Percentiles rank a stretch among this genome's conserved stretches.
Evolutionary conservation across 1,139 yeast genomes (phyloP).

Genomic region (Kodamaea sp.): DNA sequence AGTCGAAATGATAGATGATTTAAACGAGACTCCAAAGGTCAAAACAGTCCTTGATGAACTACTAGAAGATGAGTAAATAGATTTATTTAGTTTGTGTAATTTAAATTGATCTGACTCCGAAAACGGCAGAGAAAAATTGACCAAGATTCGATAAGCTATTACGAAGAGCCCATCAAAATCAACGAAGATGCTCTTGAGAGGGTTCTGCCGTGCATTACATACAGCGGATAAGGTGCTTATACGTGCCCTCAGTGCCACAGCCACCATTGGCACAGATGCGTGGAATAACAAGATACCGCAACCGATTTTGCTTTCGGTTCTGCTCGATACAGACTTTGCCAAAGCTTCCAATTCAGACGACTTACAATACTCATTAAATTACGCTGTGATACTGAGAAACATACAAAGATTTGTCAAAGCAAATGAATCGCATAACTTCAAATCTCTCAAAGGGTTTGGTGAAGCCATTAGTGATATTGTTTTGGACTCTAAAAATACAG

Average conservation of each 20-base stretch:
- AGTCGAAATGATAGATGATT: constrained; percentile 30
- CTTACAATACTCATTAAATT: constrained; percentile 75
- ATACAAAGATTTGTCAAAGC: constrained; percentile 49
- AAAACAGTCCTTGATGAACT: not conserved
- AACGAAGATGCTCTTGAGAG: not conserved
- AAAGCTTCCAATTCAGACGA: constrained; percentile 75
- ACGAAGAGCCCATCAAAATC: too few species aligned
- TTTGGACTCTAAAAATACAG: constrained; percentile 44
- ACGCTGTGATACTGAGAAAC: constrained; percentile 75
- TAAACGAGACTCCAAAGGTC: constrained; percentile 10
- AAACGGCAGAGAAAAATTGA: too few species aligned
- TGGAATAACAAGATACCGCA: constrained; percentile 73
- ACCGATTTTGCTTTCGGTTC: constrained; percentile 59
- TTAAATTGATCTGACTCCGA: too few species aligned
- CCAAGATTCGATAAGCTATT: too few species aligned
- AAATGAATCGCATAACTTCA: constrained; percentile 46
- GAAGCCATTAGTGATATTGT: constrained; percentile 48
- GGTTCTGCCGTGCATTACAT: constrained; percentile 3
- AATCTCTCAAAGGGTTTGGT: constrained; percentile 55
- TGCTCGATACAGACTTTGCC: constrained; percentile 63
- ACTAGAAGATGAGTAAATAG: not conserved
- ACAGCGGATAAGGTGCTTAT: constrained; percentile 52
- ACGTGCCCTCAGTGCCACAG: constrained; percentile 54
- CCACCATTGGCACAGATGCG: constrained; percentile 70
- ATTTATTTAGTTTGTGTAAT: too few species aligned